Percentiles rank a stretch among this genome's conserved stretches.
phyloP scores from a whole-genome alignment of 2,329 filamentous ascomycete species.

The Phialophora expanda region DNA sequence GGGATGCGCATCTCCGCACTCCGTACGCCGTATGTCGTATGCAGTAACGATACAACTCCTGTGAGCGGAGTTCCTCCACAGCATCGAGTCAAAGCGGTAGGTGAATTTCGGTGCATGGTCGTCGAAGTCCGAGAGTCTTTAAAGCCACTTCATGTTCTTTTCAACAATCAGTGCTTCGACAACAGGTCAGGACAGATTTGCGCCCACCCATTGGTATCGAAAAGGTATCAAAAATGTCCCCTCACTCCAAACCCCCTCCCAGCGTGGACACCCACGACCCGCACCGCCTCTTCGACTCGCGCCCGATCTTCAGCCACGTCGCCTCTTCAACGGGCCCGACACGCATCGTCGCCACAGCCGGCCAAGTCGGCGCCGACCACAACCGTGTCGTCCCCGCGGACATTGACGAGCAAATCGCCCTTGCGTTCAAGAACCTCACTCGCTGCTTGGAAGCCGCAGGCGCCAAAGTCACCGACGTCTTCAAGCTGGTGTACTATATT shows the following conservation, averaged over 20 bases:
- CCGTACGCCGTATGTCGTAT: conserved; percentile 18
- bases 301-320: conserved; percentile 32
- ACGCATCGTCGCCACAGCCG: conserved; percentile 39
- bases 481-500: conserved; percentile 52
- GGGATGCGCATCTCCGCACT: conserved; percentile 20
- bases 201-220: too few species aligned
- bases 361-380: conserved; percentile 46
- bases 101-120: not conserved
- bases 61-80: not conserved
- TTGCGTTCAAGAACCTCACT: conserved; percentile 49
- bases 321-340: conserved; percentile 25
- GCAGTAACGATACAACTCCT: not conserved
- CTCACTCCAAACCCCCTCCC: conserved; percentile 15
- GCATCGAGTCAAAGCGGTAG: not conserved
- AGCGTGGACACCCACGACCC: conserved; percentile 33
- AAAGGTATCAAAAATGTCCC: conserved; percentile 13
- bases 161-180: not conserved
- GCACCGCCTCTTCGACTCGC: conserved; percentile 20
- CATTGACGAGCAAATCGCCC: conserved; percentile 52
- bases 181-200: not conserved
- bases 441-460: conserved; percentile 47
- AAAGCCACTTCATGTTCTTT: not conserved
- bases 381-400: conserved; percentile 45
- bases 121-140: conserved; percentile 10
- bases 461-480: conserved; percentile 47